These are phyloP conservation scores for Corchorus olitorius DNA, from an alignment of 345 rosid genomes.

Conservation along the genomic window DNA sequence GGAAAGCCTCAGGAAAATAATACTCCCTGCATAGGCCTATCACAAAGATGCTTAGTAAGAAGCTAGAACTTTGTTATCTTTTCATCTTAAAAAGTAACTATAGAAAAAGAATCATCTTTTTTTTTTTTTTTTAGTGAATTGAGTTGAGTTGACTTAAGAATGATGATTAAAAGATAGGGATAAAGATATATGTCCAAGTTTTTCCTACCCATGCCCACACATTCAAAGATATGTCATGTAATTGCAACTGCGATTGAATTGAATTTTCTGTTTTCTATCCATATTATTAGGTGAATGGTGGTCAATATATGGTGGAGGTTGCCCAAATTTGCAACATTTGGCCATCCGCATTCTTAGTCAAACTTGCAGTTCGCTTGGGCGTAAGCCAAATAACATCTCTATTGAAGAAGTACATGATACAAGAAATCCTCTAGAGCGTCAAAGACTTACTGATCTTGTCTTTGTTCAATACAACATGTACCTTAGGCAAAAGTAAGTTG, in stretches of 20 bases:
- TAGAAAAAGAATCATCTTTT: neutral
- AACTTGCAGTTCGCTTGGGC: constrained; percentile 63
- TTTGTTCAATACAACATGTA: constrained; percentile 85
- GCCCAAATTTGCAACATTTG: constrained; percentile 80
- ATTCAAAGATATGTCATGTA: neutral
- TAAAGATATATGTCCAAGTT: neutral
- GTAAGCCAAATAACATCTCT: constrained; percentile 38
- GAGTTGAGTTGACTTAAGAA: neutral
- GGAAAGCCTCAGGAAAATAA: neutral
- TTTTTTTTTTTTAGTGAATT: neutral
- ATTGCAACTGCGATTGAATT: neutral
- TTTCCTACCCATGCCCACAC: neutral
- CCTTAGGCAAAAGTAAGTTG: constrained; percentile 63
- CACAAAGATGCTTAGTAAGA: neutral
- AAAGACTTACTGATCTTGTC: constrained; percentile 63
- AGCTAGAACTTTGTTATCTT: neutral
- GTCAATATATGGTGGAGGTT: constrained; percentile 87
- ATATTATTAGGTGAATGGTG: constrained; percentile 84
- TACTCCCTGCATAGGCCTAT: neutral
- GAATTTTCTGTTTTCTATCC: neutral
- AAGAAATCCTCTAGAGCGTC: constrained; percentile 75
- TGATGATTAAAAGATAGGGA: neutral
- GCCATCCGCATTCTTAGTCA: constrained; percentile 80
- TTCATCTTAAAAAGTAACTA: neutral
- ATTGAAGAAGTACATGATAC: constrained; percentile 53